A percentile compares a stretch with the other conserved stretches of the same genome.
These are phyloP conservation scores for Articulospora tetracladia DNA, from an alignment of 495 filamentous ascomycete species.

Conservation along the genomic window DNA sequence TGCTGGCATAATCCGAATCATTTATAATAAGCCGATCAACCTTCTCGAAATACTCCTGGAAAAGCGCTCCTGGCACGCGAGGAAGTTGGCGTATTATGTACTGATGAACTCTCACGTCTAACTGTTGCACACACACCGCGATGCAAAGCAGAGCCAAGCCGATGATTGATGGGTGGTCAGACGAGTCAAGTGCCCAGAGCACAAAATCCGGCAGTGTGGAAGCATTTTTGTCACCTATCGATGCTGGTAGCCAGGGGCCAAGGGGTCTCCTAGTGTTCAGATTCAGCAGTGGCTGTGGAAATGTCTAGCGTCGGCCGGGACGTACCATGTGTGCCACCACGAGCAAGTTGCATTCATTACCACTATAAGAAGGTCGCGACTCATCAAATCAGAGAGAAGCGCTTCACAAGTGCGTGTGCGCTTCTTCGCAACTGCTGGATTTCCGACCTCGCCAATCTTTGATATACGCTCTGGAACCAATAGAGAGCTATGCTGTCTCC, in stretches of 20 bases:
- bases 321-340: constrained; percentile 16
- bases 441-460: background rate
- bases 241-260: constrained; percentile 1
- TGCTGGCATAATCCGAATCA: constrained; percentile 5
- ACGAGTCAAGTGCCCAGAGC: background rate
- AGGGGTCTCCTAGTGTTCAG: constrained; percentile 1
- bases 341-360: constrained; percentile 8
- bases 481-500: background rate
- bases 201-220: constrained; percentile 8
- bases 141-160: constrained; percentile 6
- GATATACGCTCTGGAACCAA: background rate
- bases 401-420: background rate
- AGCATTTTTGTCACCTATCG: background rate
- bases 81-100: constrained; percentile 10
- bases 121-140: constrained; percentile 8
- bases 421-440: background rate
- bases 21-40: constrained; percentile 1
- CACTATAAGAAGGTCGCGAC: background rate
- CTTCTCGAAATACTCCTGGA: constrained; percentile 8
- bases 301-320: background rate
- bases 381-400: background rate
- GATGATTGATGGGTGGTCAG: constrained; percentile 1
- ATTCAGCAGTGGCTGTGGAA: background rate
- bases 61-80: background rate
- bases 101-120: constrained; percentile 8